Evolutionary conservation across 169 alveolate species (phyloP), one percentile per base, ranked within the genome.

Genomic region (Plasmodium chabaudi): DNA sequence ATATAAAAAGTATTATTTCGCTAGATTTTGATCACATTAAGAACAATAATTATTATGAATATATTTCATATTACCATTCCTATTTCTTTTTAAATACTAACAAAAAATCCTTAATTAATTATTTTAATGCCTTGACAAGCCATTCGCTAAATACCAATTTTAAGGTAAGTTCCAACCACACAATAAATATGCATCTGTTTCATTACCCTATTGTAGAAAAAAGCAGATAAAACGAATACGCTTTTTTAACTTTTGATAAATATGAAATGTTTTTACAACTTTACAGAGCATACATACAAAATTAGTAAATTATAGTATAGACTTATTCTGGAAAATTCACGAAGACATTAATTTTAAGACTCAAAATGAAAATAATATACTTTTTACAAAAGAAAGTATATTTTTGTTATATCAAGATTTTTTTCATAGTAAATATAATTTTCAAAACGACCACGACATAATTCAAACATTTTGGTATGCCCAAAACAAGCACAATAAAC

Each of bases 301-400:
- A 61, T 42, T 82, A 55, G 90, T 82, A 42, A 82, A 17, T 34
- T 82, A 67, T 23, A 82, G 84, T 46, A 7, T 82, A 25, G 90
- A 82, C 5, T 12, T 82, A 56, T 82, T 82, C 21, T 82, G 75
- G 84, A 82, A 82, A 56, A 82, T 82, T 27, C 82, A 82, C 17
- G 90, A 82, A 21, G 82, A 82, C 21, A 82, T 82, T 25, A 82
- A 82, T 65, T 82, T 82, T 67, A 55, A 82, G 27, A 64, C 67
- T n/a, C 55, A 82, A 67, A 65, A 65, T 49, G 90, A 82, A 82
- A 82, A 82, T 61, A 44, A 53, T 9, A 9, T 82, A 34, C 15
- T 82, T 46, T 82, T 82, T 55, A 82, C 90, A 9, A 82, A 82
- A 46, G 90, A 82, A 67, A 67, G 68, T 82, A 82, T 82, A 67